Evolutionary conservation across 768 basidiomycete species (phyloP).

Genomic region (Amanita subjunquillea): DNA sequence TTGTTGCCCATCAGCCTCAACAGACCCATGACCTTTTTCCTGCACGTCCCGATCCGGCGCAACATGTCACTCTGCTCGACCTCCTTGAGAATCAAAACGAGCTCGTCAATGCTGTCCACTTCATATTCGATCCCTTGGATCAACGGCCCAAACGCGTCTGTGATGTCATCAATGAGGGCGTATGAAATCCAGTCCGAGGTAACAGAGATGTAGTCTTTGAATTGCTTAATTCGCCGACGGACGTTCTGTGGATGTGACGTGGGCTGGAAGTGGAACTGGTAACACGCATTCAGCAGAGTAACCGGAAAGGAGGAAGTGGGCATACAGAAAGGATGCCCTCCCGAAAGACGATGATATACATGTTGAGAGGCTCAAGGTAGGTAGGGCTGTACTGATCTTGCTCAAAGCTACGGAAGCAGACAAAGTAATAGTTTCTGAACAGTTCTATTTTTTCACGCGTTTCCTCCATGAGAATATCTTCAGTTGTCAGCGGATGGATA

Average conservation of each 20-base stretch:
- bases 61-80: constrained; percentile 98
- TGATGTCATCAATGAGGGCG: constrained; percentile 98
- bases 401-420: constrained; percentile 98
- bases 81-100: constrained; percentile 93
- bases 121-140: constrained; percentile 99
- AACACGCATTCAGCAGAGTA: background rate
- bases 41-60: constrained; percentile 89
- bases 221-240: constrained; percentile 94
- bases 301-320: background rate
- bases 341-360: constrained; percentile 99
- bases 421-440: constrained; percentile 97
- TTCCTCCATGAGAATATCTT: constrained; percentile 99
- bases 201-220: constrained; percentile 97
- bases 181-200: constrained; percentile 99
- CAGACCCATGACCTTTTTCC: constrained; percentile 99
- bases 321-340: constrained; percentile 91
- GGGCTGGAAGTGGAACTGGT: constrained; percentile 91
- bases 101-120: constrained; percentile 97
- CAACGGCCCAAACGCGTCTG: constrained; percentile 96
- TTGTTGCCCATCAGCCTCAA: constrained; percentile 97
- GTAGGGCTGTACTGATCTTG: constrained; percentile 97
- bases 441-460: constrained; percentile 99
- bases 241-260: constrained; percentile 98
- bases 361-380: constrained; percentile 95
- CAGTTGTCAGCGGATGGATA: constrained; percentile 96